A percentile compares a stretch with the other conserved stretches of the same genome.
Evolutionary conservation across 306 rosid species (phyloP).

Genomic region (Pterocarpus santalinus): DNA sequence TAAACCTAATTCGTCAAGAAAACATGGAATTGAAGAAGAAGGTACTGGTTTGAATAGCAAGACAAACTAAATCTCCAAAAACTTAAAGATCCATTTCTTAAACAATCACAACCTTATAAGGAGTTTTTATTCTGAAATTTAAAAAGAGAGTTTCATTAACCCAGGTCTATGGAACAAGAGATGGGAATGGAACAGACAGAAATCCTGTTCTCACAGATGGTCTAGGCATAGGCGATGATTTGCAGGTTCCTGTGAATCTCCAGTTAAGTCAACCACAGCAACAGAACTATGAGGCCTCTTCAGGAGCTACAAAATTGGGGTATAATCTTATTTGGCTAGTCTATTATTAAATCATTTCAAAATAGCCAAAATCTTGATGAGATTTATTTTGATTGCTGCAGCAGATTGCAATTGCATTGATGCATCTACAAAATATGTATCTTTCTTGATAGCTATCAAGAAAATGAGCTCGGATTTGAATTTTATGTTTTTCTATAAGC

Average conservation of each 20-base stretch:
- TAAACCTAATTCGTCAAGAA: conserved; percentile 73
- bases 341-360: conserved; percentile 35
- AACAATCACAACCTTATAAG: conserved; percentile 25
- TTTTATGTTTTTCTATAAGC: conserved; percentile 44
- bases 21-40: conserved; percentile 67
- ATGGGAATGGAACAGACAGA: conserved; percentile 57
- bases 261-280: conserved; percentile 89
- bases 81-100: conserved; percentile 14
- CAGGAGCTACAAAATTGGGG: conserved; percentile 73
- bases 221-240: conserved; percentile 64
- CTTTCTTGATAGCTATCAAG: conserved; percentile 51
- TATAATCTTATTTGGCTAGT: conserved; percentile 50
- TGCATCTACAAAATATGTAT: conserved; percentile 48
- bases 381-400: conserved; percentile 54
- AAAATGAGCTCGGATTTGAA: conserved; percentile 52
- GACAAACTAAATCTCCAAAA: conserved; percentile 38
- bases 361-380: conserved; percentile 2
- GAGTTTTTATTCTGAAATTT: conserved; percentile 51
- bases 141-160: conserved; percentile 49
- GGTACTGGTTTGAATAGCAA: conserved; percentile 55
- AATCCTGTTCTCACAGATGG: conserved; percentile 57
- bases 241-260: conserved; percentile 77
- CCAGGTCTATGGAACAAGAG: conserved; percentile 85
- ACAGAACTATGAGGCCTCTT: conserved; percentile 56
- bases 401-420: conserved; percentile 75